Base-by-base conservation (phyloP, 2,329 filamentous ascomycete species). In the Fusarium torulosum region DNA sequence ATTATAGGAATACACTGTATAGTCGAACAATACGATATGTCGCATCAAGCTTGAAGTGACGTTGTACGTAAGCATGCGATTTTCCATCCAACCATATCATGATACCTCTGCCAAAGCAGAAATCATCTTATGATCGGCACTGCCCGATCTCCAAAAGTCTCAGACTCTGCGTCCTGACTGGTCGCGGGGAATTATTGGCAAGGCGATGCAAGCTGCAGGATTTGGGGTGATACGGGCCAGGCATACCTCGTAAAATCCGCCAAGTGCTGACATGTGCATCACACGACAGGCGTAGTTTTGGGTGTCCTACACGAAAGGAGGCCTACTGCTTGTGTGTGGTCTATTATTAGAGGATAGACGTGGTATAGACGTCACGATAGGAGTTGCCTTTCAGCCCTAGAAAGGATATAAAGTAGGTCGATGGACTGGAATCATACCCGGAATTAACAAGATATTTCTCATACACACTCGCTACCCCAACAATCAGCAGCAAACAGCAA, bases 181-280 rank as follows among this genome's bases (percentile, higher is more conserved):
- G 64, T 7, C 19, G 17, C 15, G 43, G 31, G 25, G 23, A 27
- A 37, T 47, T 19, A 35, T 19, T 4, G 25, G 40, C 11, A 51
- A 37, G 27, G 45, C n/a, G 57, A 43, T 63, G 42, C 44, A 44
- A 51, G 23, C 23, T 25, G 35, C 17, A 29, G 41, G 50, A 61
- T 20, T 27, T 42, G n/a, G 21, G 44, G 20, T 21, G 9, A 40
- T 51, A 45, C 43, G 55, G 37, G 53, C 43, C 53, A 56, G 41
- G 55, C 25, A 45, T n/a, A 14, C 35, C 43, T 59, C 53, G 42
- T 59, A 53, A 44, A 47, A 17, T 47, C 29, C 33, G 5, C 53
- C 35, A 56, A 56, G 53, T 68, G 62, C 61, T 65, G 44, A 61
- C 61, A 67, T 23, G n/a, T 20, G 49, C 37, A 47, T 60, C 53